Conservation (phyloP, 805 yeast genomes). For the Wickerhamiella dianesei region DNA sequence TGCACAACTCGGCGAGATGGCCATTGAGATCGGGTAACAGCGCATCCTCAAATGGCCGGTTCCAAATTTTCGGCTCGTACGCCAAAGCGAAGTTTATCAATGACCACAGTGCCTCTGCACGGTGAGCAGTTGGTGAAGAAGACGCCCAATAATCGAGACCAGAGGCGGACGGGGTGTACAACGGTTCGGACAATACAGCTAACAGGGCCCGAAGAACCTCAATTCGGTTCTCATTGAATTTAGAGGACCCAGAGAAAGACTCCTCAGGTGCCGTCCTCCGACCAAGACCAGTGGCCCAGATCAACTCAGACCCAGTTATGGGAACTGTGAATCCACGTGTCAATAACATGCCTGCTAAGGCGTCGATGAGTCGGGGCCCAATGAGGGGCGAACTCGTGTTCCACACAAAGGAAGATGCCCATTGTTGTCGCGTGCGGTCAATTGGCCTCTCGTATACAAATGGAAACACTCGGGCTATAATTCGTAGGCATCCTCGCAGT, state of each 20-base stretch:
- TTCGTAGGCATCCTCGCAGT: conserved; percentile 47
- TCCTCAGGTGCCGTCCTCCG: conserved; percentile 10
- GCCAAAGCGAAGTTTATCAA: conserved; percentile 44
- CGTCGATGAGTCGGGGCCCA: conserved; percentile 25
- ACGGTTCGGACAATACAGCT: conserved; percentile 44
- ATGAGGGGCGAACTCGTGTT: conserved; percentile 15
- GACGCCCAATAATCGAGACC: conserved; percentile 53
- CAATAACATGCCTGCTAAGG: conserved; percentile 38
- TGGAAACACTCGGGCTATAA: conserved; percentile 55
- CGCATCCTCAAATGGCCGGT: conserved; percentile 24
- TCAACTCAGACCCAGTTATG: conserved; percentile 8
- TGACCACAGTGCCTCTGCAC: conserved; percentile 48
- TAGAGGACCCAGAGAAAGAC: conserved; percentile 6
- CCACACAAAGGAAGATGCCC: conserved; percentile 35
- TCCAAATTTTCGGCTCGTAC: conserved; percentile 24
- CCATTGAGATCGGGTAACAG: conserved; percentile 18
- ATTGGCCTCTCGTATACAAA: conserved; percentile 42
- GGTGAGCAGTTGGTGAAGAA: conserved; percentile 37
- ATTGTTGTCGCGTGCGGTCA: conserved; percentile 20
- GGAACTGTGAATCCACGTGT: conserved; percentile 43
- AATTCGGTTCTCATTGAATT: conserved; percentile 48
- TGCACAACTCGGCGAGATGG: conserved; percentile 37
- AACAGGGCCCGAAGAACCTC: conserved; percentile 53
- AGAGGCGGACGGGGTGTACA: conserved; percentile 38
- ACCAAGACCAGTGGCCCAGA: conserved; percentile 82